Evolutionary conservation across 208 protist species (phyloP).

Genomic region (Kentomonas sorsogonicus): DNA sequence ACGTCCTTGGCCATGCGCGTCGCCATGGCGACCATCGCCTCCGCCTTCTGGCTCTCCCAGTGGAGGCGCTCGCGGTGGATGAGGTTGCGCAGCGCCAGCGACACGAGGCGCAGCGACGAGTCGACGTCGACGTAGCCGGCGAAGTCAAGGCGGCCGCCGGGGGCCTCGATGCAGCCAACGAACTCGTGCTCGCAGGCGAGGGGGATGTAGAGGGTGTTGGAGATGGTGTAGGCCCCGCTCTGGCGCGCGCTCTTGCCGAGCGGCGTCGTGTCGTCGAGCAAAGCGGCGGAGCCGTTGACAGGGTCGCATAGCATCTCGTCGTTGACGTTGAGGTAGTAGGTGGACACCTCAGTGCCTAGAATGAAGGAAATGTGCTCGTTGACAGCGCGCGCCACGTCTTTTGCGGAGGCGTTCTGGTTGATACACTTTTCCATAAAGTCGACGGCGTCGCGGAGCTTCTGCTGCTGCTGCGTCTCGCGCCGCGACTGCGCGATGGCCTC

Average conservation of each 20-base stretch:
- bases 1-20: constrained; percentile 71
- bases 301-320: constrained; percentile 35
- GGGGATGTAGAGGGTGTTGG: constrained; percentile 36
- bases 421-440: constrained; percentile 19
- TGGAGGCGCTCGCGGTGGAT: constrained; percentile 16
- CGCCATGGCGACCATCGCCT: constrained; percentile 80
- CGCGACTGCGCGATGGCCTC: not conserved
- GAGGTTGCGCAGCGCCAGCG: constrained; percentile 19
- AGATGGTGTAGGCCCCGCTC: no score
- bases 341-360: constrained; percentile 19
- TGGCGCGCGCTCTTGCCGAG: constrained; percentile 30
- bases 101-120: constrained; percentile 9
- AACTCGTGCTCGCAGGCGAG: constrained; percentile 20
- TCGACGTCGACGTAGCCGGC: not conserved
- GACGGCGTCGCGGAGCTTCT: not conserved
- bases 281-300: constrained; percentile 24
- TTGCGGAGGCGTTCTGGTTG: constrained; percentile 7
- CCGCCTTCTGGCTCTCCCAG: constrained; percentile 34
- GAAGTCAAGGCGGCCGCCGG: constrained; percentile 6
- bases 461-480: not conserved
- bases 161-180: constrained; percentile 38
- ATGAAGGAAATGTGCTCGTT: constrained; percentile 29
- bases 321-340: constrained; percentile 26
- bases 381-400: constrained; percentile 17
- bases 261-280: constrained; percentile 26